Base-by-base conservation (phyloP, 2,329 filamentous ascomycete genomes). In the Magnaporthiopsis rhizophila region DNA sequence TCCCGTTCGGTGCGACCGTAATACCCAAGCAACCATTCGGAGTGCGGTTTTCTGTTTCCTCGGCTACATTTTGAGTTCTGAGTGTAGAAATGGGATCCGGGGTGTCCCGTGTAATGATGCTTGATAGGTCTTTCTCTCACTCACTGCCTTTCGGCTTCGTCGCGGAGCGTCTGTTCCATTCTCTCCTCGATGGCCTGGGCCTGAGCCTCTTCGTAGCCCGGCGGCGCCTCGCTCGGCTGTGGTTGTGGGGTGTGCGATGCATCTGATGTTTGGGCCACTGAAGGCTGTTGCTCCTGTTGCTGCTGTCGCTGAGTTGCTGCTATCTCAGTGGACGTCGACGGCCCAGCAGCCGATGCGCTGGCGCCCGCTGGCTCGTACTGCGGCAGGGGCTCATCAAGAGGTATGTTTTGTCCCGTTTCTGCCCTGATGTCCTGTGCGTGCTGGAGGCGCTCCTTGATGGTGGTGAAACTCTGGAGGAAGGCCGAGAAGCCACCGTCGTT, bases 401-500 rank as follows among this genome's bases (percentile, higher is more conserved):
- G 83, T 36, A 87, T 79, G 59, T 76, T 80, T 68, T 81, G 81
- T n/a, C 88, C 88, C 67, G 83, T 86, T 70, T 90, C 89, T 64
- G 88, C 78, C 38, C 88, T 88, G 65, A 90, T 83, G 64, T 95
- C 90, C 53, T 92, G 86, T 9, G 88, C 91, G 71, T 97, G 91
- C 68, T 89, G 84, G 64, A 97, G 78, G 8, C 92, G 85, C 72
- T 96, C 93, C 73, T 91, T 92, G 68, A 97, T 87, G 64, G 89
- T 83, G 71, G 96, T 91, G 72, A 93, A 97, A 63, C 86, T 86
- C 62, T 86, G 85, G 71, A 93, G 89, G 72, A 96, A 98, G 69
- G 97, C 92, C 74, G 90, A 95, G 65, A 93, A 93, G n/a, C 94
- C 94, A 58, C 94, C 94, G 67, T 98, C 93, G 73, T 92, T 93